These are phyloP conservation scores for Trichoderma oligosporum DNA, from an alignment of 2,329 filamentous ascomycete species.

Conservation along the genomic window DNA sequence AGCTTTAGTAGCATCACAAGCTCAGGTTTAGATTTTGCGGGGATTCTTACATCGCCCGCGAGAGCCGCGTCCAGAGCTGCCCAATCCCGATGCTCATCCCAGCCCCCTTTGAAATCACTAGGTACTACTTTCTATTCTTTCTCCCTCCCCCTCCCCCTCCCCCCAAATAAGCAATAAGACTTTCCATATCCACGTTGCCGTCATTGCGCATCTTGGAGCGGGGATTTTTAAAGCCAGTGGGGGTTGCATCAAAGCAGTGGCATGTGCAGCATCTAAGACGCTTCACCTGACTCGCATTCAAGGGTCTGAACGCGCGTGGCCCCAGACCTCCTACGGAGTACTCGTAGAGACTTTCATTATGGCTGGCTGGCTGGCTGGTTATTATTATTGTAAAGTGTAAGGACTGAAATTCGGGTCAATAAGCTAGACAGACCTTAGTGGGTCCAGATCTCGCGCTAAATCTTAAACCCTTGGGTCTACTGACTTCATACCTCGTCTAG, in stretches of 20 bases:
- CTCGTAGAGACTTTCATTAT: too few species aligned
- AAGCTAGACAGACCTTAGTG: background rate
- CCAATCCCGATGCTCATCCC: background rate
- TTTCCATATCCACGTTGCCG: background rate
- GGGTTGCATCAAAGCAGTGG: background rate
- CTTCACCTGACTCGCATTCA: constrained; percentile 10
- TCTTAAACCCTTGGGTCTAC: constrained; percentile 10
- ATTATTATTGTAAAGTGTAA: too few species aligned
- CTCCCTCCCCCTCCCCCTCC: background rate
- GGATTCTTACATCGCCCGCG: too few species aligned
- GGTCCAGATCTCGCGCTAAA: background rate
- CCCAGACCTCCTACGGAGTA: too few species aligned
- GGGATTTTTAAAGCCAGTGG: background rate
- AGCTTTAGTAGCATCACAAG: too few species aligned
- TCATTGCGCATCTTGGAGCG: background rate
- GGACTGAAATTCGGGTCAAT: too few species aligned
- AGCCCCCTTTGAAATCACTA: too few species aligned
- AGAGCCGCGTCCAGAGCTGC: background rate
- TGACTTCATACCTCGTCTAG: too few species aligned
- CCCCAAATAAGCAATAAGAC: too few species aligned
- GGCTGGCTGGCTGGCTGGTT: too few species aligned
- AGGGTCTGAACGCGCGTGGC: background rate
- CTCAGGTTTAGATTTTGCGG: too few species aligned
- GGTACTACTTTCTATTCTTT: too few species aligned
- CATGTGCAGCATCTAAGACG: constrained; percentile 6